Evolutionary conservation across 2,329 filamentous ascomycete genomes (phyloP).

Genomic region (Cadophora sp.): DNA sequence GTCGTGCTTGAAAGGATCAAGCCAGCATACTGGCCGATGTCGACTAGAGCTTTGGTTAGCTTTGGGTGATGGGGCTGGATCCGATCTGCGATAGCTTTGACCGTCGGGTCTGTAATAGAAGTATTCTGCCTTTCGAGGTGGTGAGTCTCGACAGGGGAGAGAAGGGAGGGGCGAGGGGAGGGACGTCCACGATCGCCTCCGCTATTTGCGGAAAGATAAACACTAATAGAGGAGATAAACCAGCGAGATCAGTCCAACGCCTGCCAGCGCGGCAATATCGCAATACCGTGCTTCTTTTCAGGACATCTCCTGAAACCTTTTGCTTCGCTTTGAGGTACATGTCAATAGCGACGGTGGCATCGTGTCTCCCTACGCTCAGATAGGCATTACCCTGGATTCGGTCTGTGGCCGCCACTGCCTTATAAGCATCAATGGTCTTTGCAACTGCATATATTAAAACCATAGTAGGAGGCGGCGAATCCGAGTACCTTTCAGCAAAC

Average conservation of each 20-base stretch:
- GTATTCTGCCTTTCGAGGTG: slow-evolving; percentile 10
- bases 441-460: not conserved
- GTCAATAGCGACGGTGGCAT: not conserved
- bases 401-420: slow-evolving; percentile 3
- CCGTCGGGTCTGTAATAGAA: slow-evolving; percentile 14
- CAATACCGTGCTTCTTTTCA: slow-evolving; percentile 13
- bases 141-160: slow-evolving; percentile 4
- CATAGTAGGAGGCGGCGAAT: not conserved
- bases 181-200: slow-evolving; percentile 7
- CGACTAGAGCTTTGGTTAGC: slow-evolving; percentile 12
- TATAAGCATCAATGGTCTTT: not conserved
- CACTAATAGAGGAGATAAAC: slow-evolving; percentile 11
- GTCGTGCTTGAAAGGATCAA: not conserved
- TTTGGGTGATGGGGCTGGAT: slow-evolving; percentile 6
- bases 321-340: too few species aligned
- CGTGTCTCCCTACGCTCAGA: too few species aligned
- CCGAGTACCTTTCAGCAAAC: not conserved
- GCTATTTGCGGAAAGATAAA: slow-evolving; percentile 10
- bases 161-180: too few species aligned
- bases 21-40: slow-evolving; percentile 6
- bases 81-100: slow-evolving; percentile 7
- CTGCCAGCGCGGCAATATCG: slow-evolving; percentile 4
- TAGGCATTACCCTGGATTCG: too few species aligned
- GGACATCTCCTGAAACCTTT: not conserved
- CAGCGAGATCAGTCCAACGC: slow-evolving; percentile 13